Evolutionary conservation across 106 monocot species (phyloP).

Genomic region (Hemerocallis citrina): DNA sequence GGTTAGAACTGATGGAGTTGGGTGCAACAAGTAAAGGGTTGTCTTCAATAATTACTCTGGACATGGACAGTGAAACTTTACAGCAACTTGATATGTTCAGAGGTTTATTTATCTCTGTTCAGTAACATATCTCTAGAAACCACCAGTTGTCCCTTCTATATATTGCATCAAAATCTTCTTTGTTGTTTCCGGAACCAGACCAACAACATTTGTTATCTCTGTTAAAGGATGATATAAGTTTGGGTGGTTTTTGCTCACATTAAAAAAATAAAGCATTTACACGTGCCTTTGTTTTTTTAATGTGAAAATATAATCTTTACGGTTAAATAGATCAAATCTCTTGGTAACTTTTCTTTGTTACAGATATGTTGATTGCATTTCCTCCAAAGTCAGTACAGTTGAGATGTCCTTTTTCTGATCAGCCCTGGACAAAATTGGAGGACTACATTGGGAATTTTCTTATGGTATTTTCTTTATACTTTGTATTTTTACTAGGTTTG

Average conservation of each 20-base stretch:
- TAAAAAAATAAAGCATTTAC: too few species aligned
- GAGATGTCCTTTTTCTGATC: conserved; percentile 64
- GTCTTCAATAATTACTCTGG: conserved; percentile 60
- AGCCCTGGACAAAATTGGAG: conserved; percentile 78
- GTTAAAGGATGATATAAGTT: too few species aligned
- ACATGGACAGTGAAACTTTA: conserved; percentile 77
- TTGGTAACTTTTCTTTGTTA: conserved; percentile 15
- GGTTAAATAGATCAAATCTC: too few species aligned
- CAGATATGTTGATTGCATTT: conserved; percentile 67
- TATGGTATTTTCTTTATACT: conserved; percentile 90
- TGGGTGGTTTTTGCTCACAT: too few species aligned
- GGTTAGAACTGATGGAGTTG: conserved; percentile 94
- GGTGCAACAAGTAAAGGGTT: conserved; percentile 77
- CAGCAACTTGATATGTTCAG: conserved; percentile 63
- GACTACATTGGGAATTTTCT: conserved; percentile 81
- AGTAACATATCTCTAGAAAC: not conserved
- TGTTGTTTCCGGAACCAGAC: not conserved
- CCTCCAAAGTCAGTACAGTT: conserved; percentile 68
- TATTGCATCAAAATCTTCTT: not conserved
- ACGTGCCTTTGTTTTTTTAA: too few species aligned
- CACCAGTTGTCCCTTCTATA: not conserved
- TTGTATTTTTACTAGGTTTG: too few species aligned
- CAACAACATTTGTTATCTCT: not conserved
- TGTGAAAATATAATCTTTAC: too few species aligned
- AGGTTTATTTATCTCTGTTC: conserved; percentile 32